phyloP scores from a whole-genome alignment of 1,139 yeast genomes.

The Sugiyamaella neomexicana region DNA sequence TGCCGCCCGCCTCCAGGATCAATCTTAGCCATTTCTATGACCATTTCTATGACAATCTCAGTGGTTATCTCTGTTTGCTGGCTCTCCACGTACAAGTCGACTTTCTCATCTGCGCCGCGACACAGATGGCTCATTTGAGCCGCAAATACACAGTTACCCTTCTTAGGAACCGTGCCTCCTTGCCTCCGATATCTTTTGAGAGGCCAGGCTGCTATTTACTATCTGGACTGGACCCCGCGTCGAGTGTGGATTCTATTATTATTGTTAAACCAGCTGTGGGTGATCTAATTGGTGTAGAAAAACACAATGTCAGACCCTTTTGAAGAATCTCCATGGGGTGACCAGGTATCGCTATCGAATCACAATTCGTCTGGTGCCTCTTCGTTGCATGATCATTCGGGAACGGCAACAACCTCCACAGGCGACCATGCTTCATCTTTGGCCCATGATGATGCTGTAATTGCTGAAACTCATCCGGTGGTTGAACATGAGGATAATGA shows the following conservation, averaged over 20 bases:
- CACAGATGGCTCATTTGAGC: too few relatives aligned
- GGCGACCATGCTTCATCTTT: background rate
- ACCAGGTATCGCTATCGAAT: slow-evolving; percentile 31
- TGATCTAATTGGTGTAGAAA: background rate
- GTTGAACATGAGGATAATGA: background rate
- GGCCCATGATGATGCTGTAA: background rate
- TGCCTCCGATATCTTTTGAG: background rate
- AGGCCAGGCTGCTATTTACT: background rate
- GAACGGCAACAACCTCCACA: background rate
- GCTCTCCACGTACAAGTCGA: too few relatives aligned
- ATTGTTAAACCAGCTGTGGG: too few relatives aligned
- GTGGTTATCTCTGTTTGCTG: too few relatives aligned
- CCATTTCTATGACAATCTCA: too few relatives aligned
- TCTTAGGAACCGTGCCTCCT: too few relatives aligned
- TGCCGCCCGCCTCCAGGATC: too few relatives aligned
- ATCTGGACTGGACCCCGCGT: background rate
- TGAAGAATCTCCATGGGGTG: slow-evolving; percentile 33
- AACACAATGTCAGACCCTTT: slow-evolving; percentile 19
- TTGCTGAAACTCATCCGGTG: background rate
- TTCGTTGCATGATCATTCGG: slow-evolving; percentile 17
- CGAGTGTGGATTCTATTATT: background rate
- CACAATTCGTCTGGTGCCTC: slow-evolving; percentile 30
- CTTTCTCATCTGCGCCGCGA: too few relatives aligned
- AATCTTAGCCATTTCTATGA: too few relatives aligned
- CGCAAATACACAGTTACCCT: too few relatives aligned